Conservation (phyloP, 495 filamentous ascomycete genomes). For the Patellaria atrata region DNA sequence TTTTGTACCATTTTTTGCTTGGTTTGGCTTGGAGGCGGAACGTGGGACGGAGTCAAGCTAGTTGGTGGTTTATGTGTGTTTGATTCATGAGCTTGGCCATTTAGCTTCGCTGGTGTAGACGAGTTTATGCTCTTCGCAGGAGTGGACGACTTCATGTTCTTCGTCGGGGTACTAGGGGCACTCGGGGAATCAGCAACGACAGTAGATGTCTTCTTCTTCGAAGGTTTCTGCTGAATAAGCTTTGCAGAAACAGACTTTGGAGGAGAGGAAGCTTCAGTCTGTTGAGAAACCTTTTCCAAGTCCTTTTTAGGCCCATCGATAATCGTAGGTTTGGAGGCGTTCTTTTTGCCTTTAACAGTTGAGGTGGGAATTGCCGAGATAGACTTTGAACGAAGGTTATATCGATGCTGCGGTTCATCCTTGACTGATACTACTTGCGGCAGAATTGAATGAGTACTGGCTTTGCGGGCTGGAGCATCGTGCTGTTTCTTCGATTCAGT, state of each 20-base stretch:
- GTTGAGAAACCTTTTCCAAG: neutral
- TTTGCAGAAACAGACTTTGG: too few species aligned
- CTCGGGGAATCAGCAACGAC: too few species aligned
- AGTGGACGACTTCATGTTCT: too few species aligned
- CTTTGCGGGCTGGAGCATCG: conserved; percentile 6
- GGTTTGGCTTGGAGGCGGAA: neutral
- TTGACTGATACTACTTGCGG: conserved; percentile 2
- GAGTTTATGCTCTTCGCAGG: too few species aligned
- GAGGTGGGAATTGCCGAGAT: neutral
- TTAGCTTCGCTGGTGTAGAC: too few species aligned
- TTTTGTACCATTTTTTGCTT: neutral
- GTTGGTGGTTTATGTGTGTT: neutral
- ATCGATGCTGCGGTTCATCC: neutral
- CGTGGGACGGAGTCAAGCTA: neutral
- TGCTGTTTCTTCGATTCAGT: neutral
- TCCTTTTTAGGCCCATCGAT: neutral
- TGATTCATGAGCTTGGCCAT: too few species aligned
- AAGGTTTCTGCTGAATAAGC: too few species aligned
- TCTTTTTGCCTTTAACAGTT: neutral
- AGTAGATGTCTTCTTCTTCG: too few species aligned
- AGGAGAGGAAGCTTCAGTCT: neutral
- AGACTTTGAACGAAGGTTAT: neutral
- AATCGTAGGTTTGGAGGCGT: neutral
- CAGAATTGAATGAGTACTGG: conserved; percentile 1
- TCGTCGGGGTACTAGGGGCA: too few species aligned